Base-by-base conservation (phyloP, 306 rosid species). In the Pterocarpus macrocarpus region DNA sequence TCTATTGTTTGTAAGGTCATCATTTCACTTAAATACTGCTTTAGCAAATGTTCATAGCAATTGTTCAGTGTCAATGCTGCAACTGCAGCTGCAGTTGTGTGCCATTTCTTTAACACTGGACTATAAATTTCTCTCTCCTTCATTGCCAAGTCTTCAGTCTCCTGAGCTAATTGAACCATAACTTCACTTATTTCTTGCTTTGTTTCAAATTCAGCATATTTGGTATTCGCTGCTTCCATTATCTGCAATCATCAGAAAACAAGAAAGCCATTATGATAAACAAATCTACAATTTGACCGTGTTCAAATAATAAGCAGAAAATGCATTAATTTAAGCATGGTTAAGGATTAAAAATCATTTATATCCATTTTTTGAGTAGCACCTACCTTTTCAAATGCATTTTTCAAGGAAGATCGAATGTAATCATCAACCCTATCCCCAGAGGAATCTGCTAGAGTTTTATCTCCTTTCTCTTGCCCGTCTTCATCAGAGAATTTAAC, bases 41-140 rank as follows among this genome's bases (percentile, higher is more conserved):
- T 89, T 75, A 93, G 73, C 64, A 90, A 89, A 52, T 75, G 79
- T 5, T 94, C 97, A 15, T 88, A 93, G 85, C 95, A 90, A 73
- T 81, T 88, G 79, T 93, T 95, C 39, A 95, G 80, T 1, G 93
- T 95, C 72, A 87, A 73, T 2, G 92, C 94, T 2, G 98, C 99
- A 45, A 93, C 87, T 14, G 92, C 98, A 2, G 84, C 91, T 1
- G 98, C 89, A 8, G 82, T 91, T 36, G 88, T 1, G 72, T 91
- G 89, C 98, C 99, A 95, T 91, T 84, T 93, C 86, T 86, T 93
- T 2, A 95, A 83, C 47, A 91, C 69, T 38, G 93, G 94, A 64
- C 96, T 93, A 63, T 86, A 95, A 75, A 66, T 67, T 53, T 86
- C 87, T 83, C 89, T 88, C 88, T 95, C 99, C 69, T 79, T 95